Evolutionary conservation across 805 yeast species (phyloP), one percentile per base, ranked within the genome.

Genomic region (Schwanniomyces sp.): DNA sequence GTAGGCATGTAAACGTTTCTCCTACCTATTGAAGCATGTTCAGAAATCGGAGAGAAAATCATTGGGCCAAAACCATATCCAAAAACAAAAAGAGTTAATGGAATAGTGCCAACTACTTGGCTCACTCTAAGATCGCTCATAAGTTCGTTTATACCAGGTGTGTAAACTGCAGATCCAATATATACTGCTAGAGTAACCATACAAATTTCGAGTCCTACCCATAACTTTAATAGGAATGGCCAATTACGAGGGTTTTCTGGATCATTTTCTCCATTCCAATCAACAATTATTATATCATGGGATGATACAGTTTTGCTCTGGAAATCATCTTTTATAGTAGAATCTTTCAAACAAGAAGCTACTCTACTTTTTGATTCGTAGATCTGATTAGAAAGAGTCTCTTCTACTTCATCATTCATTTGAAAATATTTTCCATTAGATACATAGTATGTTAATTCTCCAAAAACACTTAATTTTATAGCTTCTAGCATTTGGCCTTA

Each of bases 11-110:
- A 80, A 27, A 78, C 69, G 28, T 66, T 58, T 48, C 72, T 76
- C 44, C 84, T 69, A 16, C 85, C 84, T 40, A 76, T 55, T 5
- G 62, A 56, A 3, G 79, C 76, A 25, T 75, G 67, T 54, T 81
- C 86, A 12, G 82, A 74, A 42, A 81, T 50, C 2, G 85, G 85
- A 0, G 84, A 75, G 44, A 79, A 75, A 2, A 80, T 49, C 66
- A 80, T 3, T 1, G 85, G 84, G 4, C 84, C 84, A n/a, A 80
- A 42, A 43, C 82, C 85, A 53, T 81, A 80, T n/a, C 84, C 86
- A 32, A 80, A 53, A 8, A 81, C 81, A 49, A 75, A 81, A 30
- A 79, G 47, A 1, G 82, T 69, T 52, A 45, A 28, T 3, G 55
- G 53, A 34, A 81, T 61, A 1, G 73, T 62, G 0, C 79, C 78